These are phyloP conservation scores for Wallacemonas collosoma DNA, from an alignment of 208 protist genomes.

Conservation along the genomic window DNA sequence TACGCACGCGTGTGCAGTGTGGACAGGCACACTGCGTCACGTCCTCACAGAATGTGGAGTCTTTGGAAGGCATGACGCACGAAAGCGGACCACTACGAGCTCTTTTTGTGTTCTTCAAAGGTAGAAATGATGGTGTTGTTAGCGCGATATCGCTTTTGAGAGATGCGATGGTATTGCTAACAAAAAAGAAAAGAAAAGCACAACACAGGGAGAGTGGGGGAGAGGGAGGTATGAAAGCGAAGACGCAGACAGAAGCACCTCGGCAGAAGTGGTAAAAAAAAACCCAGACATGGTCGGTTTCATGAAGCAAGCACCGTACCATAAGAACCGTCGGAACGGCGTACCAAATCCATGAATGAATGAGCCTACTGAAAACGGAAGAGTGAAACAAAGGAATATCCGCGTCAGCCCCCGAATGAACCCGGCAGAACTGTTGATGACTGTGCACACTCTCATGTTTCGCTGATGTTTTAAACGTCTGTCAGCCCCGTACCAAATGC, in stretches of 20 bases:
- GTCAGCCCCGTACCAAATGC: too few relatives aligned
- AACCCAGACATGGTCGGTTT: not conserved
- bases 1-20: constrained; percentile 28
- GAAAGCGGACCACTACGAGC: not conserved
- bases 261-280: not conserved
- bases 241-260: not conserved
- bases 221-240: not conserved
- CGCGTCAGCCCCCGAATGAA: too few relatives aligned
- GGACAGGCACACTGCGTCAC: constrained; percentile 12
- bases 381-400: too few relatives aligned
- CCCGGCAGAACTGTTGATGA: too few relatives aligned
- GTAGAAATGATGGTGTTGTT: not conserved
- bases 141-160: too few relatives aligned
- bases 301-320: too few relatives aligned
- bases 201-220: not conserved
- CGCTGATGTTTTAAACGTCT: too few relatives aligned
- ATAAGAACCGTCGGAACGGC: too few relatives aligned
- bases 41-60: not conserved
- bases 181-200: not conserved
- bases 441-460: too few relatives aligned
- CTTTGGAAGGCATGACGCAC: not conserved
- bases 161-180: not conserved
- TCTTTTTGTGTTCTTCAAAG: not conserved
- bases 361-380: too few relatives aligned
- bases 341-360: too few relatives aligned